phyloP scores from a whole-genome alignment of 352 stramenopile species.

The Phytophthora citrophthora region DNA sequence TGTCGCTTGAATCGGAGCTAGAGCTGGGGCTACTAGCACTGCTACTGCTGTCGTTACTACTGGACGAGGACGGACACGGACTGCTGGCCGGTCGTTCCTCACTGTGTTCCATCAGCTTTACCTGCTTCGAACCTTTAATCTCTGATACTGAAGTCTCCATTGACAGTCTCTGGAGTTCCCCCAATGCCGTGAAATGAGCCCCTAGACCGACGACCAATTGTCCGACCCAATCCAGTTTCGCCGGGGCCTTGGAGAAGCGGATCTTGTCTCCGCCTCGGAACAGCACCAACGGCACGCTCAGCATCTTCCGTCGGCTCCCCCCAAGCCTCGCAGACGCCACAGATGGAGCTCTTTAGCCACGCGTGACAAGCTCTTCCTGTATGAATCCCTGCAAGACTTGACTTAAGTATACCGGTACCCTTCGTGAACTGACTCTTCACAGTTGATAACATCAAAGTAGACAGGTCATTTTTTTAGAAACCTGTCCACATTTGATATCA shows the following conservation, averaged over 20 bases:
- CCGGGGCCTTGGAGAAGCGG: not conserved
- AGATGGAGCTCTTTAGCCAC: conserved; percentile 20
- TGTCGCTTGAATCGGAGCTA: conserved; percentile 28
- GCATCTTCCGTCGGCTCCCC: conserved; percentile 17
- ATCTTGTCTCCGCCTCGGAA: conserved; percentile 12
- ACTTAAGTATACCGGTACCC: conserved; percentile 8
- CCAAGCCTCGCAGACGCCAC: conserved; percentile 9
- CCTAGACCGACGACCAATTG: conserved; percentile 7
- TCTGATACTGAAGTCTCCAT: not conserved
- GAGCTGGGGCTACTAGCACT: conserved; percentile 39
- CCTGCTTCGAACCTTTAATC: not conserved
- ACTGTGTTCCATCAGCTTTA: conserved; percentile 9
- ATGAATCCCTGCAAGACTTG: conserved; percentile 12
- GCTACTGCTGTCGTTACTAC: conserved; percentile 25
- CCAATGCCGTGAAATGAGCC: conserved; percentile 3
- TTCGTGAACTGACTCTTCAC: conserved; percentile 8
- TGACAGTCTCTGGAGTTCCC: conserved; percentile 5
- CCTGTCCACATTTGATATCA: not conserved
- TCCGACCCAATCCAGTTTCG: conserved; percentile 16
- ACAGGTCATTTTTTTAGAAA: not conserved
- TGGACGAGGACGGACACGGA: conserved; percentile 48
- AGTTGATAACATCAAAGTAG: conserved; percentile 8
- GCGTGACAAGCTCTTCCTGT: conserved; percentile 30
- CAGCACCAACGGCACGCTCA: conserved; percentile 21
- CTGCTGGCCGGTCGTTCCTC: conserved; percentile 42